Percentiles rank a stretch among this genome's conserved stretches.
phyloP scores from a whole-genome alignment of 2,329 filamentous ascomycete species.

The Coniochaeta sp. region DNA sequence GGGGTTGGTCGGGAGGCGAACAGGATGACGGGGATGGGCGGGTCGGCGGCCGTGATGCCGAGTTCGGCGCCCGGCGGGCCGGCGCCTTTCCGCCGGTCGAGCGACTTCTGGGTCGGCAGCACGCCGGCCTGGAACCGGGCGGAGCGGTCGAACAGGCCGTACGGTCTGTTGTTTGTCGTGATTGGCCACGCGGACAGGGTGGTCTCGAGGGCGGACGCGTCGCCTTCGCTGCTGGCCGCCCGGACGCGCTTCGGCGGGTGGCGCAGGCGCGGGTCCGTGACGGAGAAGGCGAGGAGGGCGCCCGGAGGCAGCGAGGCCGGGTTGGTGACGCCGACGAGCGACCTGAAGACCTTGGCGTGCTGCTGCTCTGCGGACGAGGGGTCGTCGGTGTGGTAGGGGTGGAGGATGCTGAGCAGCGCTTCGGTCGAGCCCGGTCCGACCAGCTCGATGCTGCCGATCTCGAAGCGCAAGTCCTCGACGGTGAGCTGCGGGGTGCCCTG shows the following conservation, averaged over 20 bases:
- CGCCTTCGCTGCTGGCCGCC: slow-evolving; percentile 19
- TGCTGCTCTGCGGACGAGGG: slow-evolving; percentile 30
- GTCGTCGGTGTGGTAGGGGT: slow-evolving; percentile 34
- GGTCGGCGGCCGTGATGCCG: slow-evolving; percentile 52
- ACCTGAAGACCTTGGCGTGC: slow-evolving; percentile 42
- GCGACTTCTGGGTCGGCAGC: slow-evolving; percentile 67
- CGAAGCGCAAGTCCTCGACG: slow-evolving; percentile 63
- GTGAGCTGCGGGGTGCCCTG: slow-evolving; percentile 55
- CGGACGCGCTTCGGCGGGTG: slow-evolving; percentile 60
- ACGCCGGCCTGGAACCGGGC: slow-evolving; percentile 57
- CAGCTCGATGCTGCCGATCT: slow-evolving; percentile 53
- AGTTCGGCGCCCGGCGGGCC: slow-evolving; percentile 57
- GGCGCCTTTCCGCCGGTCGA: slow-evolving; percentile 68
- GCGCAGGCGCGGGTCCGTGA: slow-evolving; percentile 72
- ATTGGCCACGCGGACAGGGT: slow-evolving; percentile 61
- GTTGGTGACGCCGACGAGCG: slow-evolving; percentile 55
- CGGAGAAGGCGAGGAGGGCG: slow-evolving; percentile 63
- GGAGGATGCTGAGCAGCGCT: slow-evolving; percentile 62
- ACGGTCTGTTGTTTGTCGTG: slow-evolving; percentile 40
- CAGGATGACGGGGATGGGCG: slow-evolving; percentile 69
- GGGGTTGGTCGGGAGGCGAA: slow-evolving; percentile 48
- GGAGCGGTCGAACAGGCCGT: slow-evolving; percentile 61
- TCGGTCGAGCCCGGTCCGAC: slow-evolving; percentile 70
- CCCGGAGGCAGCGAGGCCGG: slow-evolving; percentile 63
- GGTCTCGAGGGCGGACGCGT: slow-evolving; percentile 43